Evolutionary conservation across 1,284 basidiomycete genomes (phyloP).

Genomic region (Hemileia vastatrix): DNA sequence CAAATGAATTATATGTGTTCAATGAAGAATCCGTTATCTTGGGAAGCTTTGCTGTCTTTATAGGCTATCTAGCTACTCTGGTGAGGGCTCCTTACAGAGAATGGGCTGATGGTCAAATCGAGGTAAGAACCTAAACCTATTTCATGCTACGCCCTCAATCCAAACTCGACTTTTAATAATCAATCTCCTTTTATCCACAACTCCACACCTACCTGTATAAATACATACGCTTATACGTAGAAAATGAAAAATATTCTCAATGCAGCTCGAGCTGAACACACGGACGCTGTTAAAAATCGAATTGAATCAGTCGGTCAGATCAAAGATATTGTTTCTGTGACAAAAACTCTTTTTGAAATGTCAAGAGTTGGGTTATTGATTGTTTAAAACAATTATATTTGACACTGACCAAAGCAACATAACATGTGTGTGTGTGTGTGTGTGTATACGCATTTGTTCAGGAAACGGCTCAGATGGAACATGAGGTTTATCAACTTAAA

Average conservation of each 20-base stretch:
- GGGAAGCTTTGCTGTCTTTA: constrained; percentile 75
- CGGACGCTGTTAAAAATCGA: constrained; percentile 81
- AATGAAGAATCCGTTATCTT: constrained; percentile 48
- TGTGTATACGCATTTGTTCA: constrained; percentile 39
- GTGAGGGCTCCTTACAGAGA: constrained; percentile 76
- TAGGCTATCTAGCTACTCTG: constrained; percentile 65
- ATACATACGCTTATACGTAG: constrained; percentile 22
- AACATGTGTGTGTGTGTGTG: not conserved
- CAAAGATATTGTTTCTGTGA: constrained; percentile 86
- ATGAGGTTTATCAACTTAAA: constrained; percentile 77
- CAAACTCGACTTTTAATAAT: not conserved
- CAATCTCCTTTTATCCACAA: not conserved
- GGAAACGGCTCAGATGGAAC: constrained; percentile 87
- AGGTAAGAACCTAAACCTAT: constrained; percentile 43
- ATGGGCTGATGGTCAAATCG: constrained; percentile 82
- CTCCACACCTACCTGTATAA: not conserved
- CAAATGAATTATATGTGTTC: constrained; percentile 45
- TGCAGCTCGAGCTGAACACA: constrained; percentile 76
- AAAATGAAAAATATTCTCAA: constrained; percentile 75
- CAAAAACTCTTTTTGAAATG: constrained; percentile 77
- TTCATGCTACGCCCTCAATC: not conserved
- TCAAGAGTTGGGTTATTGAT: constrained; percentile 59
- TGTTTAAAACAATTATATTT: not conserved
- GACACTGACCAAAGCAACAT: not conserved
- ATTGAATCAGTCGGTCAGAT: constrained; percentile 82